phyloP scores from a whole-genome alignment of 805 yeast genomes.

The Nakazawaea wickerhamii region DNA sequence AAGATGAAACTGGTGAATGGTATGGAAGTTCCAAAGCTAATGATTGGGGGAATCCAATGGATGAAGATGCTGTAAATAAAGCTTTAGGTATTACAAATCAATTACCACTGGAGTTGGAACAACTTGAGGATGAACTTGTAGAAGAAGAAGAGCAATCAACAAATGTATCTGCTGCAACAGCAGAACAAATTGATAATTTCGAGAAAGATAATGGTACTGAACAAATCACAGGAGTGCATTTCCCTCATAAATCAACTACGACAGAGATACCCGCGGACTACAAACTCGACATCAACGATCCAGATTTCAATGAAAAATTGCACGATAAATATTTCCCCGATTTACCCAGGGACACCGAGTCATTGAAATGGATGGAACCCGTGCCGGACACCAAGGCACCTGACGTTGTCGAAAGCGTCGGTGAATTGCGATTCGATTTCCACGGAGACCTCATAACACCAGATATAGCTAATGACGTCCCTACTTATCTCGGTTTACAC shows the following conservation, averaged over 20 bases:
- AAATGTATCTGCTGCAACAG: conserved; percentile 28
- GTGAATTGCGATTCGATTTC: conserved; percentile 84
- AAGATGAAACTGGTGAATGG: conserved; percentile 21
- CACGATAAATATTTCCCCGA: conserved; percentile 88
- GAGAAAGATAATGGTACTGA: conserved; percentile 39
- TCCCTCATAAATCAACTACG: conserved; percentile 43
- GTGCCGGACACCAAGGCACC: conserved; percentile 37
- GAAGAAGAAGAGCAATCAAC: neutral
- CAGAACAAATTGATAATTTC: conserved; percentile 32
- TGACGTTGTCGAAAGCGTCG: conserved; percentile 39
- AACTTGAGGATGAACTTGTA: neutral
- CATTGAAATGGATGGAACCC: conserved; percentile 89
- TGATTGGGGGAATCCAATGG: conserved; percentile 26
- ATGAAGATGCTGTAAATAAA: conserved; percentile 23
- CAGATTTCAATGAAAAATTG: conserved; percentile 69
- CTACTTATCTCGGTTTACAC: conserved; percentile 68
- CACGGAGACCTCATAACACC: conserved; percentile 64
- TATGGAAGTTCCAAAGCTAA: conserved; percentile 32
- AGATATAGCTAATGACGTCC: conserved; percentile 34
- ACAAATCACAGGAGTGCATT: conserved; percentile 49
- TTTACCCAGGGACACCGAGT: conserved; percentile 73
- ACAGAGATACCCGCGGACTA: conserved; percentile 25
- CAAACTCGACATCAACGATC: conserved; percentile 61
- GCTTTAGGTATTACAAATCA: conserved; percentile 21
- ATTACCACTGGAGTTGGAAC: conserved; percentile 1